A percentile compares a stretch with the other conserved stretches of the same genome.
phyloP scores from a whole-genome alignment of 257 asterid genomes.

The Gardenia jasminoides region DNA sequence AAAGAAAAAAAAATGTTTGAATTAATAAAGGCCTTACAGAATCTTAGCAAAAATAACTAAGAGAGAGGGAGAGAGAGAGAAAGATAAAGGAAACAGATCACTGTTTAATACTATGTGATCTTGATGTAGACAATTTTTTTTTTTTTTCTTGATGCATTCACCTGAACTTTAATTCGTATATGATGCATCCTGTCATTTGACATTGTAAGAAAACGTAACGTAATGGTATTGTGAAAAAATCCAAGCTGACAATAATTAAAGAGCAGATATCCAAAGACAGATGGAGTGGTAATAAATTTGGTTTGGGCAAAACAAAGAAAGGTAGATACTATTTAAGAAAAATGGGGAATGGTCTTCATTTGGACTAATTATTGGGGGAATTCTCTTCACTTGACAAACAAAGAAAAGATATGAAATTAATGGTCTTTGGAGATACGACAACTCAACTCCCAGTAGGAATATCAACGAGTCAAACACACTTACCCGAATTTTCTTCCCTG shows the following conservation, averaged over 20 bases:
- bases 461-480: background rate
- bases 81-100: background rate
- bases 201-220: background rate
- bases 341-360: background rate
- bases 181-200: background rate
- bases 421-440: background rate
- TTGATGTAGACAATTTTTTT: background rate
- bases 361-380: background rate
- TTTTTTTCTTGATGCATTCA: background rate
- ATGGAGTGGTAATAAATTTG: background rate
- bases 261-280: background rate
- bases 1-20: background rate
- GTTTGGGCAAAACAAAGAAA: background rate
- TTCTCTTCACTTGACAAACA: background rate
- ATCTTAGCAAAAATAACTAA: background rate
- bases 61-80: background rate
- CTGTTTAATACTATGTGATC: background rate
- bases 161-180: too few relatives aligned
- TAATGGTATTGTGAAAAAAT: background rate
- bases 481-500: constrained; percentile 14
- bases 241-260: background rate
- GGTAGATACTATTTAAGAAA: background rate
- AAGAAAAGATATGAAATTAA: background rate
- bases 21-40: background rate
- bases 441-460: background rate